Evolutionary conservation across 495 filamentous ascomycete genomes (phyloP), one percentile per base, ranked within the genome.

Genomic region (Aspergillus biplanus): DNA sequence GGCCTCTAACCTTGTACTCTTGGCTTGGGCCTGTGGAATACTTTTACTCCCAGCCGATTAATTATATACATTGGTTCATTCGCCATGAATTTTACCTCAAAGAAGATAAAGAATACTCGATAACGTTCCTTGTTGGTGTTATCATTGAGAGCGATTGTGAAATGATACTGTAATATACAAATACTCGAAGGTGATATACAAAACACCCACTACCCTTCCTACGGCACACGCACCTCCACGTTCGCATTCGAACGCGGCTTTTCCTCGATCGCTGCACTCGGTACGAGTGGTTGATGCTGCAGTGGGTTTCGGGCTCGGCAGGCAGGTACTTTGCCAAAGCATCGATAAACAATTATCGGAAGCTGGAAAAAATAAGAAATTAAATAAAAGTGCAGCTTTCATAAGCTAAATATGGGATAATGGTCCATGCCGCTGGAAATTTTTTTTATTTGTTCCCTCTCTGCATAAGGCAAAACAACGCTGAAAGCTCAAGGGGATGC

Each of bases 171-270:
- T 44, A 44, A 11, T 12, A 44, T 44, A 44, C 39, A 44, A 11
- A 44, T 9, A 44, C 39, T 44, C 63, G 54, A 65, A 58, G 18
- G 11, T 27, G 21, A 27, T 27, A 27, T 27, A 27, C 21, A 27
- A 27, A 27, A 27, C 21, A 27, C 21, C 2, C 21, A 27, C 21
- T 2, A 27, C 21, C 21, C 21, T 27, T 27, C 58, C 58, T 61
- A 49, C 42, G 34, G 58, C 56, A n/a, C 62, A 62, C 64, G 64
- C 64, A 62, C 64, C 49, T 55, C 50, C 63, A 62, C 58, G 54
- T 65, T 66, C 58, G 59, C 64, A 66, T 66, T 37, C 56, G 59
- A 57, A 52, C 57, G 63, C 63, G 52, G 57, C 63, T 57, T 56
- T 27, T 60, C 33, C 33, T 55, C 52, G 59, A 59, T 64, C 56